These are phyloP conservation scores for Bipolaris cookei DNA, from an alignment of 2,329 filamentous ascomycete species.

Conservation along the genomic window DNA sequence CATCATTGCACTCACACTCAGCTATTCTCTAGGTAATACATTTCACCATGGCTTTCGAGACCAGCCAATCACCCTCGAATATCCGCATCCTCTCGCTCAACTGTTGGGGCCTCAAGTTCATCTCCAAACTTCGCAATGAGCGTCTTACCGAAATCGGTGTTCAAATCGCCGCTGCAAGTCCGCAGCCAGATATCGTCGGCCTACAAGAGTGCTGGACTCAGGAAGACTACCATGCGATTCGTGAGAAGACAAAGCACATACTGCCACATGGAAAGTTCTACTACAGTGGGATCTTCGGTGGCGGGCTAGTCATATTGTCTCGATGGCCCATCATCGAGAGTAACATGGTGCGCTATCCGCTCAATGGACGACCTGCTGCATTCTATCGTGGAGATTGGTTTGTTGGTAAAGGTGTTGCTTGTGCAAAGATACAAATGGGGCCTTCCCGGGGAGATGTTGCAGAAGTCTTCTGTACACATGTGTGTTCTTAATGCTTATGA, in stretches of 20 bases:
- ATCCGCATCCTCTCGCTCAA: conserved; percentile 88
- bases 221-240: conserved; percentile 80
- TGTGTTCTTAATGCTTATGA: conserved; percentile 39
- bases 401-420: conserved; percentile 92
- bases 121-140: conserved; percentile 77
- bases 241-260: conserved; percentile 71
- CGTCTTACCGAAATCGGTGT: conserved; percentile 84
- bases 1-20: conserved; percentile 17
- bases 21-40: not conserved
- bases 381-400: conserved; percentile 97
- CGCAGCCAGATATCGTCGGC: conserved; percentile 83
- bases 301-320: conserved; percentile 85
- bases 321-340: conserved; percentile 92
- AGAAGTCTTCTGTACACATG: conserved; percentile 93
- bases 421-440: conserved; percentile 77
- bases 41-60: conserved; percentile 30
- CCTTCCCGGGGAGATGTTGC: conserved; percentile 68
- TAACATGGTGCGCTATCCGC: conserved; percentile 82
- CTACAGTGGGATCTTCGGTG: conserved; percentile 84
- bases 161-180: conserved; percentile 71
- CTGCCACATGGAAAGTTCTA: conserved; percentile 95
- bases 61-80: conserved; percentile 50
- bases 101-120: conserved; percentile 93
- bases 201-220: conserved; percentile 95
- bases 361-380: conserved; percentile 91